Conservation (phyloP, 2,329 filamentous ascomycete species). For the Graphium sp. region DNA sequence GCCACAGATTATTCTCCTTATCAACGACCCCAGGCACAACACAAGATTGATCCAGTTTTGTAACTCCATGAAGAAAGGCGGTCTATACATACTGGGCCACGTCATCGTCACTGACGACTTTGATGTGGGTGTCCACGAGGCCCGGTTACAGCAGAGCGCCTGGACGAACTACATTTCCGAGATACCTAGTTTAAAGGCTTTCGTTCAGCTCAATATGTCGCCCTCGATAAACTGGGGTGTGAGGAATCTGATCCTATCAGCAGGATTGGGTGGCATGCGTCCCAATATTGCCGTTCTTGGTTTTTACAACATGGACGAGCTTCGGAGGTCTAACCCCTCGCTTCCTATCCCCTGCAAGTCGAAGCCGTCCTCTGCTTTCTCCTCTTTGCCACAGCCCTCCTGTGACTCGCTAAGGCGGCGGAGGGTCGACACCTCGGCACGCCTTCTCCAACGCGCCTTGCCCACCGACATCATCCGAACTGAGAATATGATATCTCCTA, state of each 20-base stretch:
- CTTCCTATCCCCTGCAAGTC: conserved; percentile 32
- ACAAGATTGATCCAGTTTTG: conserved; percentile 80
- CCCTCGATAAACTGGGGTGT: conserved; percentile 74
- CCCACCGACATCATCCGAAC: conserved; percentile 55
- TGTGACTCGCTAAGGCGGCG: conserved; percentile 15
- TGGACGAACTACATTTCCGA: conserved; percentile 78
- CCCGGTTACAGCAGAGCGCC: conserved; percentile 60
- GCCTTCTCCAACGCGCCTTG: conserved; percentile 37
- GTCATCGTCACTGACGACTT: conserved; percentile 81
- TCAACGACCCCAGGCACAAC: conserved; percentile 69
- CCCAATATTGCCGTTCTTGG: conserved; percentile 75
- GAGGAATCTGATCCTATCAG: conserved; percentile 64
- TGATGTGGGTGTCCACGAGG: conserved; percentile 60
- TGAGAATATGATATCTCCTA: conserved; percentile 51
- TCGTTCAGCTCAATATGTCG: conserved; percentile 73
- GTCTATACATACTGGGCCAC: conserved; percentile 70
- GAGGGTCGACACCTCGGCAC: conserved; percentile 36
- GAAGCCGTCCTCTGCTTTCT: conserved; percentile 13
- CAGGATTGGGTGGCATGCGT: conserved; percentile 73
- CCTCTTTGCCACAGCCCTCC: too few species aligned
- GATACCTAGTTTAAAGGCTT: conserved; percentile 73
- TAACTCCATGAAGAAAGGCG: conserved; percentile 80
- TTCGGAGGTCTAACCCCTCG: conserved; percentile 40
- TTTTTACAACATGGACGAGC: conserved; percentile 66
- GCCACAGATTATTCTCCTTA: conserved; percentile 69